These are phyloP conservation scores for Trametes cinnabarina DNA, from an alignment of 768 basidiomycete species.

Conservation along the genomic window DNA sequence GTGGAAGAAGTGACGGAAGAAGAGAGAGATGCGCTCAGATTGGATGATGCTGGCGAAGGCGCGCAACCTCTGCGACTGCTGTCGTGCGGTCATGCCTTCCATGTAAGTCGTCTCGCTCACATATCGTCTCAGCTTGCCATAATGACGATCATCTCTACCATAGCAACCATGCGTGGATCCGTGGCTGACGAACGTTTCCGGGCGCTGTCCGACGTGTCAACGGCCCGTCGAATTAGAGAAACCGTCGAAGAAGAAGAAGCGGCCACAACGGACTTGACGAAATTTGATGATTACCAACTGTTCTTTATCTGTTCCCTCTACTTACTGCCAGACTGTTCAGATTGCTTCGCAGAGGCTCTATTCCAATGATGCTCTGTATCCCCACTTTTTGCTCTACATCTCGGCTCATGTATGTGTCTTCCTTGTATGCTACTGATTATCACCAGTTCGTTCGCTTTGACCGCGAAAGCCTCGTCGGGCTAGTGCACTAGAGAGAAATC, in stretches of 20 bases:
- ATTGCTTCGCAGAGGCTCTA: not conserved
- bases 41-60: conserved; percentile 73
- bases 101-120: conserved; percentile 50
- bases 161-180: conserved; percentile 86
- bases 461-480: no score
- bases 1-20: conserved; percentile 37
- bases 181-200: conserved; percentile 83
- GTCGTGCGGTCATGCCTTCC: conserved; percentile 85
- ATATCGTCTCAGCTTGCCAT: not conserved
- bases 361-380: not conserved
- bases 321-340: not conserved
- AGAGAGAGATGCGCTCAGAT: conserved; percentile 43
- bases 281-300: not conserved
- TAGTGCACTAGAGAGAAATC: no score
- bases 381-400: not conserved
- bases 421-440: not conserved
- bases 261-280: conserved; percentile 3
- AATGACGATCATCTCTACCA: conserved; percentile 1
- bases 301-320: not conserved
- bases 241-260: conserved; percentile 20
- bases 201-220: conserved; percentile 87
- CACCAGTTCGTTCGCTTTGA: not conserved
- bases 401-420: not conserved
- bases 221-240: conserved; percentile 52
- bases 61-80: conserved; percentile 74